phyloP scores from a whole-genome alignment of 306 rosid species.

The Glycyrrhiza uralensis region DNA sequence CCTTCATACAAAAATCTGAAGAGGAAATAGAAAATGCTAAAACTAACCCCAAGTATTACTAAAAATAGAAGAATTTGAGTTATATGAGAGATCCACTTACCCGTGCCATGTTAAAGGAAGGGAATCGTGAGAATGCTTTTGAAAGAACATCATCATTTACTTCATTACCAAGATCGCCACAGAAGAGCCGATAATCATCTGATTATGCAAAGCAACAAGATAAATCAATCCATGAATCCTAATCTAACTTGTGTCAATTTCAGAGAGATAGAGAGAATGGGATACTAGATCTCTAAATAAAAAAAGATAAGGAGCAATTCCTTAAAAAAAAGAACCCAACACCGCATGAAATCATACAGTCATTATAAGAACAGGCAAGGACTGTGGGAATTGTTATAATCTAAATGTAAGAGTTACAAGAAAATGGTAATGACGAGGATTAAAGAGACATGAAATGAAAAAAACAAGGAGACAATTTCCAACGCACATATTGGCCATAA shows the following conservation, averaged over 20 bases:
- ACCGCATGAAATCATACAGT: background rate
- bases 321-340: background rate
- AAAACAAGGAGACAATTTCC: background rate
- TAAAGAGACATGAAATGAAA: background rate
- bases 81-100: slow-evolving; percentile 46
- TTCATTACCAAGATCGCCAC: slow-evolving; percentile 98
- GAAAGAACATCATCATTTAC: slow-evolving; percentile 97
- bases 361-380: background rate
- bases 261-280: background rate
- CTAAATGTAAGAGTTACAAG: background rate
- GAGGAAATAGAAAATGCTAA: slow-evolving; percentile 51
- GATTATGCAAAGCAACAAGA: slow-evolving; percentile 17
- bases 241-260: background rate
- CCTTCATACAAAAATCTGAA: slow-evolving; percentile 66
- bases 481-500: background rate
- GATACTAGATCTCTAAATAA: background rate
- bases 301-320: background rate
- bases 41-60: slow-evolving; percentile 34
- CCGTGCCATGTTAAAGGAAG: slow-evolving; percentile 88
- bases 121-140: slow-evolving; percentile 87
- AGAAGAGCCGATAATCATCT: slow-evolving; percentile 92
- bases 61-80: slow-evolving; percentile 1
- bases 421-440: background rate
- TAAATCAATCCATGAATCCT: background rate
- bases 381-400: background rate